These are phyloP conservation scores for Carpinus viminea DNA, from an alignment of 306 rosid species.

Conservation along the genomic window DNA sequence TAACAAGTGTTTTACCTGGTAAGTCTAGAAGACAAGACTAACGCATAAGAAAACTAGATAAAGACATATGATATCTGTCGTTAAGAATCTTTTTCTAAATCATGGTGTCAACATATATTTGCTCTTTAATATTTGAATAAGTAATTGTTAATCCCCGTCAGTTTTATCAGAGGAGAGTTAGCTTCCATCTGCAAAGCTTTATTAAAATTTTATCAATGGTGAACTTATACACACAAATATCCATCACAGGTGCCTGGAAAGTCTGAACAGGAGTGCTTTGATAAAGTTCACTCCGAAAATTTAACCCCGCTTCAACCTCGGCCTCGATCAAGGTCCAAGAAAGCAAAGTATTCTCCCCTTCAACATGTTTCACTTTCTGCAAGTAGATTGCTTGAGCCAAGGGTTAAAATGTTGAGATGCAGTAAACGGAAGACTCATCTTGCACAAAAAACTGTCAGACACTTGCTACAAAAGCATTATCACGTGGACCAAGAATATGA, in stretches of 20 bases:
- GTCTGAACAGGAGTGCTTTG: slow-evolving; percentile 89
- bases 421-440: slow-evolving; percentile 45
- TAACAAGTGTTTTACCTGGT: background rate
- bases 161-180: slow-evolving; percentile 1
- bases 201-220: background rate
- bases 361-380: slow-evolving; percentile 56
- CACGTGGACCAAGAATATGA: slow-evolving; percentile 40
- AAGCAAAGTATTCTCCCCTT: slow-evolving; percentile 46
- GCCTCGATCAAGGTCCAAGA: slow-evolving; percentile 62
- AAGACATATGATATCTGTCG: background rate
- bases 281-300: slow-evolving; percentile 59
- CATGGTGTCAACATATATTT: background rate
- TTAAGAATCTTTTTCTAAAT: background rate
- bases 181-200: background rate
- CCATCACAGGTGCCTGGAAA: slow-evolving; percentile 79
- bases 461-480: slow-evolving; percentile 40
- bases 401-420: slow-evolving; percentile 35
- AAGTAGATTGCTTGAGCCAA: slow-evolving; percentile 61
- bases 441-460: slow-evolving; percentile 52
- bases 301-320: slow-evolving; percentile 64
- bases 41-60: background rate
- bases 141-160: slow-evolving; percentile 1
- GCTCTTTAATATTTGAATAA: background rate
- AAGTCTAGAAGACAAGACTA: background rate
- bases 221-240: slow-evolving; percentile 26